These are phyloP conservation scores for Aspergillus arachidicola DNA, from an alignment of 2,329 filamentous ascomycete species.

Conservation along the genomic window DNA sequence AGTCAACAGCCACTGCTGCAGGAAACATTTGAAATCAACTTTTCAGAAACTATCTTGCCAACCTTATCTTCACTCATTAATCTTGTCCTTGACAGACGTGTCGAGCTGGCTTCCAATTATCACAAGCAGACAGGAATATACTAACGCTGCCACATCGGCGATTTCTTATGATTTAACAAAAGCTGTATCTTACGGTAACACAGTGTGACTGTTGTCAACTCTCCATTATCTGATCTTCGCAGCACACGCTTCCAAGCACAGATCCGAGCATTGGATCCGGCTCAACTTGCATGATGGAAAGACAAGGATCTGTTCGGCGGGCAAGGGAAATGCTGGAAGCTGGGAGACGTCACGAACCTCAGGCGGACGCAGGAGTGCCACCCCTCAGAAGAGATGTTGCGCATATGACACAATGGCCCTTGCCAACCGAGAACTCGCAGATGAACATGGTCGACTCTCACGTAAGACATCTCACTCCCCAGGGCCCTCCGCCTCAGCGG, in stretches of 20 bases:
- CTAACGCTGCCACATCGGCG: background rate
- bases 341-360: constrained; percentile 29
- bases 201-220: constrained; percentile 2
- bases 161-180: constrained; percentile 8
- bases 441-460: constrained; percentile 29
- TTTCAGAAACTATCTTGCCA: constrained; percentile 1
- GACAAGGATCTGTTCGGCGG: constrained; percentile 39
- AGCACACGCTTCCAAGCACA: constrained; percentile 25
- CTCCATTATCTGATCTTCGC: background rate
- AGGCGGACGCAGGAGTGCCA: constrained; percentile 13
- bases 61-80: constrained; percentile 10
- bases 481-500: constrained; percentile 44
- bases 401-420: constrained; percentile 50
- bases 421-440: constrained; percentile 38
- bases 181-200: background rate
- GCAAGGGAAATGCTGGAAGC: constrained; percentile 38
- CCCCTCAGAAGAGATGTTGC: constrained; percentile 27
- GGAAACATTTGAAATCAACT: constrained; percentile 6
- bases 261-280: constrained; percentile 14
- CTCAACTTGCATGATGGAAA: constrained; percentile 17
- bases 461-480: constrained; percentile 30
- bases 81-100: constrained; percentile 9
- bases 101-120: constrained; percentile 16
- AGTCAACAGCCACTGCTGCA: constrained; percentile 3
- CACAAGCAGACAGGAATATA: background rate